Conservation (phyloP, 2,329 filamentous ascomycete genomes). For the Sphaerulina vaccinii region DNA sequence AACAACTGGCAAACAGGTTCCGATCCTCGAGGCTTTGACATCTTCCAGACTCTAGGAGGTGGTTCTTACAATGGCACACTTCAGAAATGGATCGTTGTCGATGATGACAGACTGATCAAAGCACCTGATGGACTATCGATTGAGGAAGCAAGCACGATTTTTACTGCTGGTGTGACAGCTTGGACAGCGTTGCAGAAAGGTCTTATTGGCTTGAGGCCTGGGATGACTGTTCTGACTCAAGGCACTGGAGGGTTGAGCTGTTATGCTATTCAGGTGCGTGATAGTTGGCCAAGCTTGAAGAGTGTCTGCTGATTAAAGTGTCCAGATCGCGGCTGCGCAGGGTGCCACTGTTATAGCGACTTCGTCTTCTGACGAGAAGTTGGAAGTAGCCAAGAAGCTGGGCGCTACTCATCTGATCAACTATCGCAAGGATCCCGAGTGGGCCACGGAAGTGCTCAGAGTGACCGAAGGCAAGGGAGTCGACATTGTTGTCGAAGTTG, state of each 20-base stretch:
- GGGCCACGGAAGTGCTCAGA: constrained; percentile 56
- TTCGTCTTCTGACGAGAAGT: constrained; percentile 57
- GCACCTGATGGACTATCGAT: constrained; percentile 56
- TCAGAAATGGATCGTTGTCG: constrained; percentile 58
- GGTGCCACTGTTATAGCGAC: constrained; percentile 55
- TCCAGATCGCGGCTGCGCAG: constrained; percentile 41
- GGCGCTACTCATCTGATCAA: constrained; percentile 63
- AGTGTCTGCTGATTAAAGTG: constrained; percentile 1
- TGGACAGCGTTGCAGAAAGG: constrained; percentile 52
- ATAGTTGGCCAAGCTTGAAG: neutral
- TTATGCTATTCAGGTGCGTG: constrained; percentile 33
- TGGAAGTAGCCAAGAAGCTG: constrained; percentile 51
- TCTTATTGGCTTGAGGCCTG: constrained; percentile 44
- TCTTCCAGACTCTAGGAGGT: constrained; percentile 49
- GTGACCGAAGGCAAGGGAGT: constrained; percentile 42
- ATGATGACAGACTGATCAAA: constrained; percentile 49
- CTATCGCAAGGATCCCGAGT: constrained; percentile 57
- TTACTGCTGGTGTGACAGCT: constrained; percentile 61
- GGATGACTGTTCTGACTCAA: constrained; percentile 38
- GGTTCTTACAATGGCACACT: constrained; percentile 58
- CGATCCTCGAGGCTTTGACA: constrained; percentile 22
- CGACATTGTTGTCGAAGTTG: constrained; percentile 51
- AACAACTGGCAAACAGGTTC: constrained; percentile 25
- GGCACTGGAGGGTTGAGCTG: constrained; percentile 47
- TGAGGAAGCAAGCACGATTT: constrained; percentile 59